These are phyloP conservation scores for Blastocladiella britannica DNA, from an alignment of 192 early-diverging fungal species.

Conservation along the genomic window DNA sequence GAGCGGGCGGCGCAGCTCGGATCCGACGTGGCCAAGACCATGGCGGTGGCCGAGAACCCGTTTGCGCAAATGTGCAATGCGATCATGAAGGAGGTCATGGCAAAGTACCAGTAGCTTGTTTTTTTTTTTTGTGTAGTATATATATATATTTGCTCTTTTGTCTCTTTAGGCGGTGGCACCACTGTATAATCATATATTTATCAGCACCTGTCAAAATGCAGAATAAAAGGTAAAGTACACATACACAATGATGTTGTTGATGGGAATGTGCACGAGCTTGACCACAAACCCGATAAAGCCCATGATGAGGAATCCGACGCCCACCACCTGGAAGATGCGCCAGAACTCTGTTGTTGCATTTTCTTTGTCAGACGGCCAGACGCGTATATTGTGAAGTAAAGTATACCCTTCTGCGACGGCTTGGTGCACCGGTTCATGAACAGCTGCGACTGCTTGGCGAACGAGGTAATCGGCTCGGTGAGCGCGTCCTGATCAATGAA, in stretches of 20 bases:
- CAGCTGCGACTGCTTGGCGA: constrained; percentile 75
- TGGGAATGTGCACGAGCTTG: constrained; percentile 99
- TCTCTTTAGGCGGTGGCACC: no score
- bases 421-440: constrained; percentile 94
- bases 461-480: constrained; percentile 15
- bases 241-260: constrained; percentile 96
- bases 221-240: no score
- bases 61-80: neutral
- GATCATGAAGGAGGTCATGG: neutral
- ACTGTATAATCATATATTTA: no score
- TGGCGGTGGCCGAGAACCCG: neutral
- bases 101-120: neutral
- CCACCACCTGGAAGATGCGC: constrained; percentile 79
- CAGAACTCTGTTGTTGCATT: constrained; percentile 61
- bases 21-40: neutral
- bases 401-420: constrained; percentile 82
- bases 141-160: no score
- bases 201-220: no score
- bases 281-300: constrained; percentile 95
- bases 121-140: no score
- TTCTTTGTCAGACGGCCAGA: no score
- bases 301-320: constrained; percentile 86
- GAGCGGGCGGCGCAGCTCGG: neutral
- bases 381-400: no score
- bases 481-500: no score